These are phyloP conservation scores for Chalciporus sp. DNA, from an alignment of 1,284 basidiomycete species.

Conservation along the genomic window DNA sequence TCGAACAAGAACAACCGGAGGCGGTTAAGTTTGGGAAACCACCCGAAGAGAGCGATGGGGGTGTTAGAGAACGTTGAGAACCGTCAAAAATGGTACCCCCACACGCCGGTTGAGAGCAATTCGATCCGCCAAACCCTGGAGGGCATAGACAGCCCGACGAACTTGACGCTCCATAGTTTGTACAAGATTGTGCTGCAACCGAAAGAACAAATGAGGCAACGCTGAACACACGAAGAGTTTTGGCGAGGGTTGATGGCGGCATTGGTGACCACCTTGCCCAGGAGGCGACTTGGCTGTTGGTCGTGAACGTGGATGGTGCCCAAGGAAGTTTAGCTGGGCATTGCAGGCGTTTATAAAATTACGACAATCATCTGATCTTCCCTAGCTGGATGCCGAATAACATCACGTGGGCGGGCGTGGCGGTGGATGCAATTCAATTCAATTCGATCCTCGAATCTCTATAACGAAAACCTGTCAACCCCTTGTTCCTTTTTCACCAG, in stretches of 20 bases:
- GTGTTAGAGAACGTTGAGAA: slow-evolving; percentile 50
- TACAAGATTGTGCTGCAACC: slow-evolving; percentile 54
- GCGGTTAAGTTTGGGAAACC: slow-evolving; percentile 64
- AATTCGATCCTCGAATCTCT: too few species aligned
- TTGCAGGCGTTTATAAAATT: neutral
- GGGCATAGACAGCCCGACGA: slow-evolving; percentile 72
- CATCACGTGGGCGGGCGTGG: too few species aligned
- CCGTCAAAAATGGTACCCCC: slow-evolving; percentile 82
- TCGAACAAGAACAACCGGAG: slow-evolving; percentile 63
- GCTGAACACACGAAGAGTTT: slow-evolving; percentile 11
- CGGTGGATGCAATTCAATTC: too few species aligned
- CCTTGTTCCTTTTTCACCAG: neutral
- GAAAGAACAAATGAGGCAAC: slow-evolving; percentile 16
- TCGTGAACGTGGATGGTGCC: neutral
- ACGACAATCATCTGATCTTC: too few species aligned
- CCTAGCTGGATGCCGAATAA: too few species aligned
- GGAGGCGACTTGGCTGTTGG: neutral
- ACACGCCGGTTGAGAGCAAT: slow-evolving; percentile 72
- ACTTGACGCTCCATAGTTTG: slow-evolving; percentile 64
- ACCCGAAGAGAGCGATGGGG: slow-evolving; percentile 39
- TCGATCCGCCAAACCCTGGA: slow-evolving; percentile 71
- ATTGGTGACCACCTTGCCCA: slow-evolving; percentile 5
- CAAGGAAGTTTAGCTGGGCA: neutral
- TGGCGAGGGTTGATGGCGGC: slow-evolving; percentile 2
- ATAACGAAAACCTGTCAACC: too few species aligned